Conservation (phyloP, 805 yeast species). For the Hanseniaspora meyeri region DNA sequence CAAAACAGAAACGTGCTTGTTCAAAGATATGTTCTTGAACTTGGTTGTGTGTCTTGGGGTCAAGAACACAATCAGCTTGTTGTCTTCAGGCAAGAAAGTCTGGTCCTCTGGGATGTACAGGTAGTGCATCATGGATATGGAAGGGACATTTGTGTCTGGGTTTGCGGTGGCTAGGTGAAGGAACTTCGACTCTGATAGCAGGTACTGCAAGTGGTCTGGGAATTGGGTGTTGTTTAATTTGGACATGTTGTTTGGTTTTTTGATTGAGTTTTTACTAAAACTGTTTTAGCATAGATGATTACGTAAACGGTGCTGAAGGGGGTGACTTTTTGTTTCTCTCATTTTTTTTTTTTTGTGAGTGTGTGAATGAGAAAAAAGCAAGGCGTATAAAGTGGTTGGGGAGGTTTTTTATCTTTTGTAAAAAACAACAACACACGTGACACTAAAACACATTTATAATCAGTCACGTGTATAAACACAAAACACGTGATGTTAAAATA, state of each 20-base stretch:
- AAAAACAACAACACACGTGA: too few relatives aligned
- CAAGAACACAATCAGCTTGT: constrained; percentile 50
- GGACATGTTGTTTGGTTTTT: neutral
- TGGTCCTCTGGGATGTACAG: constrained; percentile 43
- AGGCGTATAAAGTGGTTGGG: too few relatives aligned
- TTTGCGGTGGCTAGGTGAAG: constrained; percentile 76
- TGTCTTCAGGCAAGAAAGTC: constrained; percentile 30
- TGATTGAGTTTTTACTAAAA: too few relatives aligned
- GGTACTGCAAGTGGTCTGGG: constrained; percentile 30
- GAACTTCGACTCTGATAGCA: constrained; percentile 51
- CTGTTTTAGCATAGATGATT: neutral
- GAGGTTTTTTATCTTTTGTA: too few relatives aligned
- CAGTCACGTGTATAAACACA: too few relatives aligned
- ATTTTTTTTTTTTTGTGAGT: too few relatives aligned
- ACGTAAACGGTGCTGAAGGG: neutral
- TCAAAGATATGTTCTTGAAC: constrained; percentile 51
- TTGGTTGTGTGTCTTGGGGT: constrained; percentile 64
- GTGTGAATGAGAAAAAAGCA: too few relatives aligned
- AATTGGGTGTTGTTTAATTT: constrained; percentile 18
- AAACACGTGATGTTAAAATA: too few relatives aligned
- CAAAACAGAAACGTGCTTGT: constrained; percentile 69
- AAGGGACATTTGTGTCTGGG: constrained; percentile 51
- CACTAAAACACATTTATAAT: too few relatives aligned
- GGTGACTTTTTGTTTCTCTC: too few relatives aligned
- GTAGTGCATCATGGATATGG: constrained; percentile 85